Evolutionary conservation across 257 asterid species (phyloP), one percentile per base, ranked within the genome.

Genomic region (Nicotiana otophora): DNA sequence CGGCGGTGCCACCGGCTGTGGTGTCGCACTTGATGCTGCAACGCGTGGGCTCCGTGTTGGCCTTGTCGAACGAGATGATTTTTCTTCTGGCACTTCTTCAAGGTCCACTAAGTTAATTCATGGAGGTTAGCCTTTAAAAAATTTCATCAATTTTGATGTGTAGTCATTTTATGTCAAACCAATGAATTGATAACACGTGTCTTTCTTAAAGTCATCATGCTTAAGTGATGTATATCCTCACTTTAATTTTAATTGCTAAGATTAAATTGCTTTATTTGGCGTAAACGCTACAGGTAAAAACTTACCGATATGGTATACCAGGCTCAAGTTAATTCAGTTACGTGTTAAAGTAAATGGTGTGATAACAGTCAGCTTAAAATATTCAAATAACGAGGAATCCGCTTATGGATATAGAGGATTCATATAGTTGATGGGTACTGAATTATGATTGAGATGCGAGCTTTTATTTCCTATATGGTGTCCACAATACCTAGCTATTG

Each of bases 21-120:
- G 99, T 62, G 98, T 86, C 14, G 99, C 98, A 10, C 94, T 96
- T 17, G 99, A 96, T 80, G 98, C 97, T 84, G 88, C 90, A 80
- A 91, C 98, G n/a, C 96, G 99, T 19, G 99, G 99, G 5, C 98
- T 94, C n/a, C 93, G 98, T n/a, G 98, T 96, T 66, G 98, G 99
- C 54, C 96, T 94, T 51, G 98, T 94, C 30, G 99, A 96, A 88
- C 90, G 99, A 1, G 99, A 94, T 76, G 99, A 96, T 81, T 96
- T 96, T 85, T 86, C 99, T 16, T 94, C 99, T 7, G 99, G 99
- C 33, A 92, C 97, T 65, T 94, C 98, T 61, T 96, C 99, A 48
- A 90, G 99, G 92, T 96, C 99, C 46, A 96, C 98, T 62, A 96
- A 94, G 76, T 92, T 96, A 88, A 93, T 96, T 84, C 99, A 96